These are phyloP conservation scores for Lactifluus hygrophoroides DNA, from an alignment of 768 basidiomycete species.

Conservation along the genomic window DNA sequence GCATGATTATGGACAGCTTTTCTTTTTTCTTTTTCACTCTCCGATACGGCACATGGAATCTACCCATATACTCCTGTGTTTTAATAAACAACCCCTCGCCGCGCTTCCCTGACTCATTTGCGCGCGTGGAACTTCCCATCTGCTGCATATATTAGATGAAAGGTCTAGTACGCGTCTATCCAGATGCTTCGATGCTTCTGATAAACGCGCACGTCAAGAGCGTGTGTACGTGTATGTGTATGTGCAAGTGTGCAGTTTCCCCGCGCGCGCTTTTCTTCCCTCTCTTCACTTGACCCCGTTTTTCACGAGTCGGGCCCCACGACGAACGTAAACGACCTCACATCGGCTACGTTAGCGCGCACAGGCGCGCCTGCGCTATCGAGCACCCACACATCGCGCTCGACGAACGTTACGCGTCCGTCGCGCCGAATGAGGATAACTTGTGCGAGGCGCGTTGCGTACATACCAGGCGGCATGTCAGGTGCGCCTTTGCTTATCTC, in stretches of 20 bases:
- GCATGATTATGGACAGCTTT: slow-evolving; percentile 20
- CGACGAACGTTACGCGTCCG: slow-evolving; percentile 57
- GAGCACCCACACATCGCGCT: slow-evolving; percentile 60
- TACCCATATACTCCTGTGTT: slow-evolving; percentile 13
- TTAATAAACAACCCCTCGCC: slow-evolving; percentile 12
- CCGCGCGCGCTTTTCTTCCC: slow-evolving; percentile 1
- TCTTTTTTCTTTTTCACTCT: neutral
- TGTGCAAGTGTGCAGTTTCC: neutral
- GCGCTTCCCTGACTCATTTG: slow-evolving; percentile 10
- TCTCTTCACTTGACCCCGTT: neutral
- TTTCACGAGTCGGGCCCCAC: slow-evolving; percentile 18
- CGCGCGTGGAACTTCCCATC: slow-evolving; percentile 6
- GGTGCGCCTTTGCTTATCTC: slow-evolving; percentile 19
- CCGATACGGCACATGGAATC: slow-evolving; percentile 18
- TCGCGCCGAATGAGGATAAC: slow-evolving; percentile 55
- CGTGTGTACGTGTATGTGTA: too few species aligned
- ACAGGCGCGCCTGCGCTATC: slow-evolving; percentile 32
- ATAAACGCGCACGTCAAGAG: slow-evolving; percentile 14
- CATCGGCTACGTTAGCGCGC: slow-evolving; percentile 33
- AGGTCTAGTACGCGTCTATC: neutral
- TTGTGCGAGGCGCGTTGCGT: slow-evolving; percentile 69
- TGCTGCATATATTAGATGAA: neutral
- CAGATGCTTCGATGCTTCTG: neutral
- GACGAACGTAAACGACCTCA: slow-evolving; percentile 47
- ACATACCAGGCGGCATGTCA: slow-evolving; percentile 25